Evolutionary conservation across 768 basidiomycete species (phyloP).

Genomic region (Steccherinum ochraceum): DNA sequence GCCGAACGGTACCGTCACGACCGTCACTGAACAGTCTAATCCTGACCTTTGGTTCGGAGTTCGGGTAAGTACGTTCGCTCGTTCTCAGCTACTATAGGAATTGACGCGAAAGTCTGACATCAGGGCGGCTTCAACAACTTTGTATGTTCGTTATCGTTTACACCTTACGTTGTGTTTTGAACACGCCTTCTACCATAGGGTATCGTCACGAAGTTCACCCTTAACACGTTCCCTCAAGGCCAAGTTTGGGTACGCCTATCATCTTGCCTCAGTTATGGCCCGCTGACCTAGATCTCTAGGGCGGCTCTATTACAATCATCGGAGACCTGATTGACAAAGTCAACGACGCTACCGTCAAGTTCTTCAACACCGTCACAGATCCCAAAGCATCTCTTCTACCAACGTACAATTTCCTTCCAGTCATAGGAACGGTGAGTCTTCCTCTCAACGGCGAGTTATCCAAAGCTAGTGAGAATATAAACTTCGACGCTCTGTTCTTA

Average conservation of each 20-base stretch:
- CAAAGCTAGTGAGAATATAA: neutral
- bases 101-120: neutral
- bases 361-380: conserved; percentile 31
- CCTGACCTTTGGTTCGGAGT: conserved; percentile 34
- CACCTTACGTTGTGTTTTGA: neutral
- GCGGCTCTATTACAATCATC: neutral
- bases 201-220: conserved; percentile 48
- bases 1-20: conserved; percentile 37
- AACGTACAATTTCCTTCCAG: conserved; percentile 26
- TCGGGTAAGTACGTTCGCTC: conserved; percentile 29
- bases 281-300: conserved; percentile 9
- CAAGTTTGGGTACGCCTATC: conserved; percentile 44
- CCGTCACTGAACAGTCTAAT: conserved; percentile 23
- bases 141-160: conserved; percentile 17
- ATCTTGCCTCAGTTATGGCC: neutral
- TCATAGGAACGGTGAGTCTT: neutral
- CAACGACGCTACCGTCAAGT: conserved; percentile 28
- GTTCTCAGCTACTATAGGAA: neutral
- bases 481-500: neutral
- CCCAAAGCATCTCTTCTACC: conserved; percentile 41
- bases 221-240: conserved; percentile 43
- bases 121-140: conserved; percentile 58
- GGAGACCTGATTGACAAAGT: neutral
- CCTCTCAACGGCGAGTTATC: too few species aligned
- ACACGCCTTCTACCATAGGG: conserved; percentile 26